Evolutionary conservation across 495 filamentous ascomycete species (phyloP).

Genomic region (Penicillium bialowiezense): DNA sequence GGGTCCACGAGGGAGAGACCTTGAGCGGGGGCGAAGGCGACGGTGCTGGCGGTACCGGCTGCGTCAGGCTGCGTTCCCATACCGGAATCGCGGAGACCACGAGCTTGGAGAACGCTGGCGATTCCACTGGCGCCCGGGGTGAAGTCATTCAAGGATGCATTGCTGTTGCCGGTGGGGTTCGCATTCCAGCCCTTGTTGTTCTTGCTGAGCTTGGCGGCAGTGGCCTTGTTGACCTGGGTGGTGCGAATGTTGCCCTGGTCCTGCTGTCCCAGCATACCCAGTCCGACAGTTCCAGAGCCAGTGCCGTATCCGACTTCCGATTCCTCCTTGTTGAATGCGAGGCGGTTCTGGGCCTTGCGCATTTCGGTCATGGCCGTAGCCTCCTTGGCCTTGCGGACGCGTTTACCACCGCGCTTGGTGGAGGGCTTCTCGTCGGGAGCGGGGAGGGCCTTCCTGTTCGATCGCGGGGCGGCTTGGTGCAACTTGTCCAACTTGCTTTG

Average conservation of each 20-base stretch:
- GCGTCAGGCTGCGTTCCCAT: constrained; percentile 61
- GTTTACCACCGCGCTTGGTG: constrained; percentile 86
- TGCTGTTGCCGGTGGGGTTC: constrained; percentile 58
- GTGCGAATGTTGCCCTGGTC: constrained; percentile 84
- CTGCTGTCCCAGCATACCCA: constrained; percentile 91
- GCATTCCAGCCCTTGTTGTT: constrained; percentile 96
- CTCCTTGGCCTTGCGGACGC: constrained; percentile 94
- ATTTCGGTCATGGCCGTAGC: constrained; percentile 96
- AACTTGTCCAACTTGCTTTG: constrained; percentile 89
- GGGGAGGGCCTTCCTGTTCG: constrained; percentile 81
- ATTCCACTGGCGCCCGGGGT: constrained; percentile 61
- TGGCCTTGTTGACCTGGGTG: constrained; percentile 88
- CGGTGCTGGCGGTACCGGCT: constrained; percentile 76
- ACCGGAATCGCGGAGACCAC: constrained; percentile 71
- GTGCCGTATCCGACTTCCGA: constrained; percentile 89
- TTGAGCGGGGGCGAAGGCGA: constrained; percentile 93
- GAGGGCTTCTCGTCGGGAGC: constrained; percentile 95
- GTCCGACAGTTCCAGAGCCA: constrained; percentile 78
- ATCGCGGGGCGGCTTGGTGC: constrained; percentile 89
- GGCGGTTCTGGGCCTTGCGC: constrained; percentile 91
- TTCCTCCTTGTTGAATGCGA: constrained; percentile 96
- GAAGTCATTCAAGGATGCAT: constrained; percentile 68
- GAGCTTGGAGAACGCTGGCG: constrained; percentile 64
- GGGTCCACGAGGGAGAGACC: constrained; percentile 95
- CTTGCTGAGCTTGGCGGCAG: constrained; percentile 85